Evolutionary conservation across 768 basidiomycete genomes (phyloP), one percentile per base, ranked within the genome.

Genomic region (Baorangia bicolor): DNA sequence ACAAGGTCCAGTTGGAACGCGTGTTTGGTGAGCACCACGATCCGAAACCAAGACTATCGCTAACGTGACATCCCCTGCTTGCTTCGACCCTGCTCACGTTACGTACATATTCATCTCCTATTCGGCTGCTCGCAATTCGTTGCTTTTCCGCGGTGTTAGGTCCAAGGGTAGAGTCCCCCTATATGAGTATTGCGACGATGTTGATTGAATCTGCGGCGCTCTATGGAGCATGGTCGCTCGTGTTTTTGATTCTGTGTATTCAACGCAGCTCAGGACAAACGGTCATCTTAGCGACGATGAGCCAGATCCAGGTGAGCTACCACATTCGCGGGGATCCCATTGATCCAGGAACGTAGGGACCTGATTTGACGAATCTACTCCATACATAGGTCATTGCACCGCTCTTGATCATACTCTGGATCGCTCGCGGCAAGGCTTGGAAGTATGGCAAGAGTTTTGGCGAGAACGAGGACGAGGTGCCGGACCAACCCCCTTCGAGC

Each of bases 351-450:
- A 33, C 4, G 18, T 16, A 0, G 31, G 18, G 33, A 41, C 35
- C n/a, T 1, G n/a, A 63, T 35, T 18, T 47, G 35, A 57, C 37
- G 12, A 16, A 16, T 30, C 21, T 35, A 14, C 3, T 1, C 14
- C 21, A 6, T 14, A 67, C 21, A 6, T 14, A 67, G 66, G 67
- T 64, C 12, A 69, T 67, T 9, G 62, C 66, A 5, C 62, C 66
- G 2, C 44, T 69, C 28, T 35, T 69, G 57, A 67, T 69, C 33
- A 64, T 69, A 6, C 59, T 69, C 39, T 58, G 66, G 62, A 55
- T 57, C 23, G 56, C 57, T 20, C 62, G 66, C 20, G 66, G 65
- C 5, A 56, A 56, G 33, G 56, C 64, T 1, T 69, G 67, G 67
- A 33, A 43, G 4, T 5, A 16, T 8, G 3, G 6, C 50, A 49